Evolutionary conservation across 75 land plant genomes (phyloP).

Genomic region (Azolla pinnata): DNA sequence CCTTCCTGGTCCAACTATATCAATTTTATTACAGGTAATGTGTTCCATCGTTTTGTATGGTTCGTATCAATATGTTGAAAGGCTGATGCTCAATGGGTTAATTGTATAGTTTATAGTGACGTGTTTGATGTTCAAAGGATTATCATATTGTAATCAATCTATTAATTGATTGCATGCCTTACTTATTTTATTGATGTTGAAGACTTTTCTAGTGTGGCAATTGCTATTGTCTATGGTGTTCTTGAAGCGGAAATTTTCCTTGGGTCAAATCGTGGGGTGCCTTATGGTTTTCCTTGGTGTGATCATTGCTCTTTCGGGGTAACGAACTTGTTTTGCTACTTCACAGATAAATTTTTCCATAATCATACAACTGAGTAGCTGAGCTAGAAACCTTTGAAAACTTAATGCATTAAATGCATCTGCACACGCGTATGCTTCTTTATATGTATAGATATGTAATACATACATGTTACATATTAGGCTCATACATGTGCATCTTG

Average conservation of each 20-base stretch:
- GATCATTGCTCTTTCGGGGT: constrained; percentile 65
- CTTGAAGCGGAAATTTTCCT: constrained; percentile 49
- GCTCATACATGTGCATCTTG: too few species aligned
- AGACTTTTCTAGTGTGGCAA: constrained; percentile 96
- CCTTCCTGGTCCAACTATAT: constrained; percentile 78
- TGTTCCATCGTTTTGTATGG: too few species aligned
- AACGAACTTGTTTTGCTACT: neutral
- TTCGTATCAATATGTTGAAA: too few species aligned
- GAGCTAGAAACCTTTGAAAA: too few species aligned
- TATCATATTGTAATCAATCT: neutral
- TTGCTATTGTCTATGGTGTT: constrained; percentile 55
- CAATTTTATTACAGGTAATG: constrained; percentile 73
- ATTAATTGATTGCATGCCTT: too few species aligned
- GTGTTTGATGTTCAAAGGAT: neutral
- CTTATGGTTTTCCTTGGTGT: constrained; percentile 75
- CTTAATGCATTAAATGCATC: too few species aligned
- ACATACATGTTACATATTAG: neutral
- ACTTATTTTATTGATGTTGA: too few species aligned
- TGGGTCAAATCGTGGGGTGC: constrained; percentile 61
- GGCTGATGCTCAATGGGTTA: too few species aligned
- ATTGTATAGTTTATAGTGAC: neutral
- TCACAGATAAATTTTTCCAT: neutral
- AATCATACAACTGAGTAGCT: too few species aligned
- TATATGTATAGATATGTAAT: neutral
- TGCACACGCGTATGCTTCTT: neutral